These are phyloP conservation scores for Trichophyton rubrum DNA, from an alignment of 2,329 filamentous ascomycete genomes.

Conservation along the genomic window DNA sequence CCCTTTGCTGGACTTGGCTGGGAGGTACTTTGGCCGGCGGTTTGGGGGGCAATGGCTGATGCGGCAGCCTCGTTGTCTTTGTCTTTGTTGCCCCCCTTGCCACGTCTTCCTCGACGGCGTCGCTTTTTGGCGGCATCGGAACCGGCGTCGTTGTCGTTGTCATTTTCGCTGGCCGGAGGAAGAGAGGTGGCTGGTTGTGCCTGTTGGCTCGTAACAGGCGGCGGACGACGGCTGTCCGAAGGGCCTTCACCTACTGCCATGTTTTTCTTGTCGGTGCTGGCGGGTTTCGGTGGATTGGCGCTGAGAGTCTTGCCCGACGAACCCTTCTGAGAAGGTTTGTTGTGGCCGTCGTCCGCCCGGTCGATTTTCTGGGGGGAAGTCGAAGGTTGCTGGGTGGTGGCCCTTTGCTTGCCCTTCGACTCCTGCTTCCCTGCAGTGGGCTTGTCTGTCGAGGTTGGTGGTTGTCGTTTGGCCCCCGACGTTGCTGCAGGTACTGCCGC, in stretches of 20 bases:
- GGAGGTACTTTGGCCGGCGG: neutral
- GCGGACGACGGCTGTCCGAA: neutral
- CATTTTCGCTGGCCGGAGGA: neutral
- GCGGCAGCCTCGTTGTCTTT: neutral
- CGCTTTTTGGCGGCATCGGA: neutral
- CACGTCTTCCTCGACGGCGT: neutral
- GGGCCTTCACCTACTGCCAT: neutral
- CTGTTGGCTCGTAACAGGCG: constrained; percentile 2
- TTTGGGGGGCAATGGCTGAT: neutral
- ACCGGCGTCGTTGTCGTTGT: neutral
- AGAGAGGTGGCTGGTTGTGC: neutral
- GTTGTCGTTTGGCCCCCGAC: neutral
- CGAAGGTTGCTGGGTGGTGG: neutral
- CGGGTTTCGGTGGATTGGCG: neutral
- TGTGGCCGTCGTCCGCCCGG: neutral
- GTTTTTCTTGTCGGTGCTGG: neutral
- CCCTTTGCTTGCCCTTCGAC: neutral
- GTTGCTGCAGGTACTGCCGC: neutral
- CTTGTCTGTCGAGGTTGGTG: neutral
- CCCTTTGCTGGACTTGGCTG: constrained; percentile 3
- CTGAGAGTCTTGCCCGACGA: neutral
- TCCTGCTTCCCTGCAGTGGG: constrained; percentile 2
- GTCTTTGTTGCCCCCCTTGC: neutral
- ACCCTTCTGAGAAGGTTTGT: constrained; percentile 1
- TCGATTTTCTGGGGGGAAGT: neutral